Evolutionary conservation across 345 rosid genomes (phyloP), one percentile per base, ranked within the genome.

Genomic region (Hypericum androsaemum): DNA sequence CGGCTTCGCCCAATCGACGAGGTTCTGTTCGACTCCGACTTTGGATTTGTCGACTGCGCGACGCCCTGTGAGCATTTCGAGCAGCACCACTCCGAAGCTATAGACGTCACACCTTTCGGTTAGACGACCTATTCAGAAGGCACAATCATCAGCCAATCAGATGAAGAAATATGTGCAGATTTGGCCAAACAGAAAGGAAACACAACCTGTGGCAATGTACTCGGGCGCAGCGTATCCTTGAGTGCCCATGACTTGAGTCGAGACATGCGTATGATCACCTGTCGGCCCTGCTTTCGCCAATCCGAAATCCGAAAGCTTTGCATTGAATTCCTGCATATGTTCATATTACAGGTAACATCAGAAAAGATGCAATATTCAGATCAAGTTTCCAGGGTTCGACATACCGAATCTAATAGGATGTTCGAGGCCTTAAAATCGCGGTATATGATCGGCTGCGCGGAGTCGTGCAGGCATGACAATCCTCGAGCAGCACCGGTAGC

Each of bases 351-450:
- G 45, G 45, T 51, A 39, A 7, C 49, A 56, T 12, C 38, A 54
- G 44, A 22, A 44, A 50, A 11, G 12, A 58, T 43, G 32, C 2
- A n/a, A n/a, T n/a, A n/a, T n/a, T n/a, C n/a, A n/a, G n/a, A n/a
- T n/a, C n/a, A n/a, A 49, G 15, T 55, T 41, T 36, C 12, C 8
- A n/a, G 32, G 32, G 32, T 4, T 22, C 4, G 32, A 56, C 76
- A 35, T 78, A 86, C 95, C 62, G 74, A 66, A 69, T 89, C 95
- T 10, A 86, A 69, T 12, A 89, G 81, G 54, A 89, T 74, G 67
- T 89, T 89, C 35, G 88, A 71, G 56, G 94, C 65, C 76, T 89
- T 86, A 41, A 89, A 81, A 77, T 89, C 95, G 42, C 95, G 83
- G 57, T 74, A 86, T 41, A 89, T 83, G 72, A 89, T 75, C 66